Conservation (phyloP, 164 flowering plant species). For the Chimonanthus salicifolius region DNA sequence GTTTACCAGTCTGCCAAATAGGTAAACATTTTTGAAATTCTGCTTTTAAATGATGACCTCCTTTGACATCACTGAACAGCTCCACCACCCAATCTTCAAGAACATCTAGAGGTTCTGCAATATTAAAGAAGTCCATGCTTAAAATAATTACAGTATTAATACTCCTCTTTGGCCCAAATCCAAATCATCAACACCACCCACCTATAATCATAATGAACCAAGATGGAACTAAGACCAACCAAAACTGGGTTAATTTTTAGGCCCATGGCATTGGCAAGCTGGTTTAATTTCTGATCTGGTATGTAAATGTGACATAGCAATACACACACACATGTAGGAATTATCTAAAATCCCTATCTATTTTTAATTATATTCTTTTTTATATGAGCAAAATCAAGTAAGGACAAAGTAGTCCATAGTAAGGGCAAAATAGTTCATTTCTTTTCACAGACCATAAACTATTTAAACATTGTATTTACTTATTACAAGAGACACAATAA, state of each 20-base stretch:
- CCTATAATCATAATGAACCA: not conserved
- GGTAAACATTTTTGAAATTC: constrained; percentile 35
- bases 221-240: not conserved
- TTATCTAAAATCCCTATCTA: too few relatives aligned
- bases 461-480: too few relatives aligned
- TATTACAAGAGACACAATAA: too few relatives aligned
- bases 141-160: not conserved
- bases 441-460: too few relatives aligned
- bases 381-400: too few relatives aligned
- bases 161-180: not conserved
- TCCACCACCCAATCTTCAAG: constrained; percentile 86
- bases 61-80: constrained; percentile 54
- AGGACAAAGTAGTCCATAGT: too few relatives aligned
- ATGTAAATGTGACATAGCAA: too few relatives aligned
- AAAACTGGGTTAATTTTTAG: not conserved
- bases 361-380: too few relatives aligned
- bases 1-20: constrained; percentile 76
- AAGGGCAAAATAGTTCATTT: too few relatives aligned
- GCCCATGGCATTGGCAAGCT: not conserved
- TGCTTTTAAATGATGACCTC: constrained; percentile 34
- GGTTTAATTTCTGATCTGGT: not conserved
- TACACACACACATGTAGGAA: too few relatives aligned
- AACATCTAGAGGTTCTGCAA: constrained; percentile 76
- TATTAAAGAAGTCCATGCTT: constrained; percentile 14
- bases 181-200: not conserved